Evolutionary conservation across 2,329 filamentous ascomycete species (phyloP).

Genomic region (Aureobasidium sp.): DNA sequence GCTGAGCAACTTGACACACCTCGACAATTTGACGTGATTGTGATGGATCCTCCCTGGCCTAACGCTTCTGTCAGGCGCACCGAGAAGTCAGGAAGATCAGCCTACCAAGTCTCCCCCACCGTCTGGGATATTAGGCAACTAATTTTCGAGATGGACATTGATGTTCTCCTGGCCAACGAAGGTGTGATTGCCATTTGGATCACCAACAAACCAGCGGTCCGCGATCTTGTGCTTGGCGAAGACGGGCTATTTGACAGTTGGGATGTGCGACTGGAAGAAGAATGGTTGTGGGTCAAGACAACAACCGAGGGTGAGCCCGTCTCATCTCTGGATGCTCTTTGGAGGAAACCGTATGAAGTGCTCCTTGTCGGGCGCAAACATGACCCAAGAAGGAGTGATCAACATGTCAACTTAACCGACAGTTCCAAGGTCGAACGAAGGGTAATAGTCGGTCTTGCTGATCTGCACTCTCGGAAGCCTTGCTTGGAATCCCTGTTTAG

Average conservation of each 20-base stretch:
- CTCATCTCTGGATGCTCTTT: constrained; percentile 51
- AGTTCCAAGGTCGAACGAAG: constrained; percentile 37
- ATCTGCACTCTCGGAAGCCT: constrained; percentile 73
- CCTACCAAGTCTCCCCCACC: constrained; percentile 16
- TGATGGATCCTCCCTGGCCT: constrained; percentile 76
- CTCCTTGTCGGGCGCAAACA: constrained; percentile 52
- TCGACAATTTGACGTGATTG: constrained; percentile 56
- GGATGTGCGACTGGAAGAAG: constrained; percentile 58
- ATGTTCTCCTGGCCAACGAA: constrained; percentile 44
- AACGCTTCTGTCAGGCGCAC: constrained; percentile 62
- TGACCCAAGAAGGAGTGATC: constrained; percentile 12
- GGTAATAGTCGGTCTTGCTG: constrained; percentile 63
- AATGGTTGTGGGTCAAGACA: constrained; percentile 77
- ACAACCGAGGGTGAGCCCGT: constrained; percentile 60
- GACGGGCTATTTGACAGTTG: constrained; percentile 58
- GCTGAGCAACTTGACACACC: constrained; percentile 37
- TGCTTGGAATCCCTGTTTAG: constrained; percentile 52
- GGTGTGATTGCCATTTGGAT: constrained; percentile 68
- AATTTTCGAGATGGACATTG: constrained; percentile 40
- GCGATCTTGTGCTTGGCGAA: constrained; percentile 48
- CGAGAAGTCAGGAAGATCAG: constrained; percentile 6
- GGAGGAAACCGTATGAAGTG: constrained; percentile 72
- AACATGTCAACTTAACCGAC: constrained; percentile 13
- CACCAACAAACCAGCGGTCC: constrained; percentile 60
- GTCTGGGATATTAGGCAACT: constrained; percentile 39